Conservation (phyloP, 306 rosid genomes). For the Datisca glomerata region DNA sequence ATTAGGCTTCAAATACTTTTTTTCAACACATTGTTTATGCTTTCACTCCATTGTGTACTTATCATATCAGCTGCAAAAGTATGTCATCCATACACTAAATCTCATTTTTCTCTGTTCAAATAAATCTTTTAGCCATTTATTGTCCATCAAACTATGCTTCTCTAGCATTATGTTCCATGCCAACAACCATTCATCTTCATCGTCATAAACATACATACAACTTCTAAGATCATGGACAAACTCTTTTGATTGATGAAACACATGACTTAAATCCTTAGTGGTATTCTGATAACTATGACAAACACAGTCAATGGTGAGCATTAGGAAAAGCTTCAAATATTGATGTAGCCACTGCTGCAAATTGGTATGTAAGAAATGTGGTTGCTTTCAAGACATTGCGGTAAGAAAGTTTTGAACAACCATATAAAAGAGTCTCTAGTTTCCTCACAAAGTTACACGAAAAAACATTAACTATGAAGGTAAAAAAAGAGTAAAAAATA, state of each 20-base stretch:
- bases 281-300: slow-evolving; percentile 5
- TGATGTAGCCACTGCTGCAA: too few relatives aligned
- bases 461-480: too few relatives aligned
- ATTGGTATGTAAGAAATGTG: slow-evolving; percentile 11
- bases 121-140: slow-evolving; percentile 4
- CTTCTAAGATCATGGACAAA: slow-evolving; percentile 6
- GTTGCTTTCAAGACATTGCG: too few relatives aligned
- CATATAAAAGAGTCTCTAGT: not conserved
- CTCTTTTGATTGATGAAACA: slow-evolving; percentile 2
- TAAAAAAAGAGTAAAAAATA: too few relatives aligned
- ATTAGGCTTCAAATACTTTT: slow-evolving; percentile 4
- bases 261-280: not conserved
- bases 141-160: not conserved
- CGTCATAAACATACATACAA: slow-evolving; percentile 4
- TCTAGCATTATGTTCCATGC: slow-evolving; percentile 12
- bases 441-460: slow-evolving; percentile 13
- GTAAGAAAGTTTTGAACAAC: slow-evolving; percentile 6
- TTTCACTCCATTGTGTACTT: not conserved
- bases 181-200: slow-evolving; percentile 5
- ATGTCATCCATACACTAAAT: too few relatives aligned
- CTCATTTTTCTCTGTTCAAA: not conserved
- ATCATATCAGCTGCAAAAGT: too few relatives aligned
- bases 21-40: slow-evolving; percentile 1
- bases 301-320: not conserved
- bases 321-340: slow-evolving; percentile 3